Percentiles rank a stretch among this genome's conserved stretches.
Conservation (phyloP, 306 rosid genomes). For the Quercus robur region DNA sequence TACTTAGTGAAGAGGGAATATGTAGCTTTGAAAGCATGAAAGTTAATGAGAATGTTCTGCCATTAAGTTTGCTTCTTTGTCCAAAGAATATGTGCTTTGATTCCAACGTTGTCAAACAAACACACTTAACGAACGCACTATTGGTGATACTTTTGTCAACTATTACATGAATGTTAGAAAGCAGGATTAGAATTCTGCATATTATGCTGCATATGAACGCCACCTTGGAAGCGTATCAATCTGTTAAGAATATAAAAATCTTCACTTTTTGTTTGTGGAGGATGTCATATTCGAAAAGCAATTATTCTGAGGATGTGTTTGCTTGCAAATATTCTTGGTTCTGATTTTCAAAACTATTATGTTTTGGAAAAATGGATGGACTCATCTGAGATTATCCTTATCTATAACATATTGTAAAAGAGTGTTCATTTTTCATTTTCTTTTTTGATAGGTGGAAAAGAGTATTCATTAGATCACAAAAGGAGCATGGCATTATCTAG, state of each 20-base stretch:
- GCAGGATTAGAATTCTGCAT: neutral
- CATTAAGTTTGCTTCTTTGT: neutral
- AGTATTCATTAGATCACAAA: too few species aligned
- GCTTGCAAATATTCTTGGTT: neutral
- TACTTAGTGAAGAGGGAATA: constrained; percentile 20
- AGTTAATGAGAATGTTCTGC: neutral
- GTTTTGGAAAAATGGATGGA: too few species aligned
- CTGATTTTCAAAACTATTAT: neutral
- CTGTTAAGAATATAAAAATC: neutral
- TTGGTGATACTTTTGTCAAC: neutral
- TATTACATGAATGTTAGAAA: neutral
- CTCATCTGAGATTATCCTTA: too few species aligned
- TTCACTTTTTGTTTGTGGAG: too few species aligned
- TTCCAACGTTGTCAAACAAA: neutral
- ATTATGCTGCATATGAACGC: too few species aligned
- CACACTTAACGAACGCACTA: neutral
- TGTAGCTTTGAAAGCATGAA: neutral
- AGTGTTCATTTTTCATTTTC: too few species aligned
- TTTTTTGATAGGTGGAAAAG: too few species aligned
- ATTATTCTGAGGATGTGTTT: neutral
- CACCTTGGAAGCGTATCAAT: neutral
- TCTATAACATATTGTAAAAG: too few species aligned
- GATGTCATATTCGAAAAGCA: neutral
- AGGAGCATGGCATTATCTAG: too few species aligned
- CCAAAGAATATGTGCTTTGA: neutral